A percentile compares a stretch with the other conserved stretches of the same genome.
phyloP scores from a whole-genome alignment of 257 asterid species.

The Perilla frutescens region DNA sequence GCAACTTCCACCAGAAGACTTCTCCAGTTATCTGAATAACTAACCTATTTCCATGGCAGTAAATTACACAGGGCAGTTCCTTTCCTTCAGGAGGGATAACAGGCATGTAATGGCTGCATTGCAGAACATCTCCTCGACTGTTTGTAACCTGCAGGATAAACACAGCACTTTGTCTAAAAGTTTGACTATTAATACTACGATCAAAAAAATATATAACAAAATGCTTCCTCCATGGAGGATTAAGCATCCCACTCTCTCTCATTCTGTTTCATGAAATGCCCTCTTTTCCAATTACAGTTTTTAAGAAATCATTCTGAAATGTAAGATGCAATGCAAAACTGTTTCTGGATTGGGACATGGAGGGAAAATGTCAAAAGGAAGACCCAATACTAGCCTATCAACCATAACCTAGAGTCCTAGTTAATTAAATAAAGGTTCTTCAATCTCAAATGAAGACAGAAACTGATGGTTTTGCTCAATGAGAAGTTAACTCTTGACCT shows the following conservation, averaged over 20 bases:
- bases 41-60: slow-evolving; percentile 97
- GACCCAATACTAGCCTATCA: background rate
- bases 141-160: slow-evolving; percentile 67
- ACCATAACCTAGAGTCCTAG: background rate
- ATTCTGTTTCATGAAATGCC: background rate
- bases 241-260: slow-evolving; percentile 5
- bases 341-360: background rate
- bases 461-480: too few species aligned
- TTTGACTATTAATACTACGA: background rate
- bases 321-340: background rate
- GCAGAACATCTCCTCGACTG: slow-evolving; percentile 78
- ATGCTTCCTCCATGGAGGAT: slow-evolving; percentile 5
- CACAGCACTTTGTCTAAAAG: slow-evolving; percentile 25
- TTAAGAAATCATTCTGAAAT: background rate
- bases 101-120: slow-evolving; percentile 95
- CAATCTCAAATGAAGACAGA: too few species aligned
- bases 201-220: background rate
- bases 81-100: slow-evolving; percentile 67
- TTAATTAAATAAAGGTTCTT: background rate
- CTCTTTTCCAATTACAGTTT: background rate
- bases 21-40: slow-evolving; percentile 32
- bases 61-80: slow-evolving; percentile 83
- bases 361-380: background rate
- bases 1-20: slow-evolving; percentile 25
- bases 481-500: background rate